Conservation (phyloP, 2,329 filamentous ascomycete genomes). For the Xylaria arbuscula region DNA sequence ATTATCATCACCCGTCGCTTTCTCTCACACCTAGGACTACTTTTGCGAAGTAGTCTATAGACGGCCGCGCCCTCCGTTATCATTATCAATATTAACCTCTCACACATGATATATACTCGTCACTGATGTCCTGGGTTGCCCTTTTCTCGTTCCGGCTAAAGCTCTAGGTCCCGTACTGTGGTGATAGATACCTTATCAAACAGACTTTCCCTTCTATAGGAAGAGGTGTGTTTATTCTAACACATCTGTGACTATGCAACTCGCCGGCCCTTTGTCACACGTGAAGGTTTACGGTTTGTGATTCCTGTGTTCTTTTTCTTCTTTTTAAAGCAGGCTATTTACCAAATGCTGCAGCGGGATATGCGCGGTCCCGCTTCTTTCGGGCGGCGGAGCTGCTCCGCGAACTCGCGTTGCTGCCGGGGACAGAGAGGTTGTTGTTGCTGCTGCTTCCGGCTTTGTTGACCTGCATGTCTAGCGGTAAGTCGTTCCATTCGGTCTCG, state of each 20-base stretch:
- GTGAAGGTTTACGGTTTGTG: neutral
- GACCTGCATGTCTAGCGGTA: conserved; percentile 67
- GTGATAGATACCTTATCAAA: neutral
- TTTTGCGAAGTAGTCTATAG: neutral
- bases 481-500: conserved; percentile 73
- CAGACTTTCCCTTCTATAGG: neutral
- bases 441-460: conserved; percentile 18
- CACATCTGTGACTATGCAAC: neutral
- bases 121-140: neutral
- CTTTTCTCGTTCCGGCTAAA: neutral
- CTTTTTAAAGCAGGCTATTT: conserved; percentile 42
- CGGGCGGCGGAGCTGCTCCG: conserved; percentile 65
- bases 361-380: conserved; percentile 70
- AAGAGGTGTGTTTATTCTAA: neutral
- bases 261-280: neutral
- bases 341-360: conserved; percentile 72
- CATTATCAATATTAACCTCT: neutral
- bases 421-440: conserved; percentile 38
- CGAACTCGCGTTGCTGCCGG: conserved; percentile 61
- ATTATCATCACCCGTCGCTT: conserved; percentile 3
- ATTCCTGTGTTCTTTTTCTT: neutral
- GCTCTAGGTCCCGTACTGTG: neutral
- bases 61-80: neutral
- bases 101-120: neutral
- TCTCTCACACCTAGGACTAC: neutral